These are phyloP conservation scores for Isochrysis galbana DNA, from an alignment of 78 protist genomes.

Conservation along the genomic window DNA sequence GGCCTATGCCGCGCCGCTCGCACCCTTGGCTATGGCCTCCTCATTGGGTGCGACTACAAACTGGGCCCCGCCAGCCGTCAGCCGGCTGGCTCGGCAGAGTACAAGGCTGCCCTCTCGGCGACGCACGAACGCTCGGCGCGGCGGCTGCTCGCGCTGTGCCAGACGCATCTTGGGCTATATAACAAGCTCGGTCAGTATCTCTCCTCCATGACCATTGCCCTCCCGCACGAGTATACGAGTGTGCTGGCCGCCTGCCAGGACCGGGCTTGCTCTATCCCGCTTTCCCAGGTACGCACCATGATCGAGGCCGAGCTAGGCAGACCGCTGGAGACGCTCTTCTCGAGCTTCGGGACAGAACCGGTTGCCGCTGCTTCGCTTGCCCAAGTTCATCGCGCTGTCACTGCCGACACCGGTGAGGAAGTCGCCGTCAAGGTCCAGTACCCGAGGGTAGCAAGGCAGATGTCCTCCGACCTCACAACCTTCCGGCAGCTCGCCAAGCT, in stretches of 20 bases:
- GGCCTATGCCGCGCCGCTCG: background rate
- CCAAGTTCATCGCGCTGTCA: constrained; percentile 17
- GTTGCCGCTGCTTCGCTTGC: constrained; percentile 15
- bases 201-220: background rate
- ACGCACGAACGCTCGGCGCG: background rate
- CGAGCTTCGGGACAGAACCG: background rate
- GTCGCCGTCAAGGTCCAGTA: constrained; percentile 27
- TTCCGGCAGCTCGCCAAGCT: background rate
- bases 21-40: background rate
- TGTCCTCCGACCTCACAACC: background rate
- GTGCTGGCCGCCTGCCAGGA: background rate
- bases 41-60: background rate
- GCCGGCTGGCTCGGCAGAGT: background rate
- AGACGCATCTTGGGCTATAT: background rate
- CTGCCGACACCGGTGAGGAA: background rate
- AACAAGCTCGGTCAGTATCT: background rate
- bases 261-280: background rate
- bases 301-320: background rate
- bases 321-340: background rate
- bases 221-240: background rate
- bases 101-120: background rate
- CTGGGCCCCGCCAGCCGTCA: background rate
- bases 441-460: background rate
- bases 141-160: background rate
- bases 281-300: background rate